Conservation (phyloP, 306 rosid species). For the Parietaria judaica region DNA sequence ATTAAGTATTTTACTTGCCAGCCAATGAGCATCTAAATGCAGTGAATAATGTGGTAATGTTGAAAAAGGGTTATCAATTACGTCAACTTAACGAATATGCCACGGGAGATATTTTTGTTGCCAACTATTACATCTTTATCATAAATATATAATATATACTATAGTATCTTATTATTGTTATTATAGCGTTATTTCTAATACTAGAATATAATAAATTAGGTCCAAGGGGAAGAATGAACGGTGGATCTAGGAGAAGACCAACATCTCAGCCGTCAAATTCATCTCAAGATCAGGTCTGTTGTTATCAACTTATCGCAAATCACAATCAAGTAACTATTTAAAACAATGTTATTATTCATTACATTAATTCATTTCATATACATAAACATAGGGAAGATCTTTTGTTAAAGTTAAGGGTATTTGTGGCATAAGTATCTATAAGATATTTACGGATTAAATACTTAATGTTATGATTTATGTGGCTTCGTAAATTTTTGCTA, state of each 20-base stretch:
- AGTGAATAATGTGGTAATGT: background rate
- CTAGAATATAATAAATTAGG: slow-evolving; percentile 1
- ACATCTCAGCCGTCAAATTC: slow-evolving; percentile 35
- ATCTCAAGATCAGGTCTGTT: slow-evolving; percentile 48
- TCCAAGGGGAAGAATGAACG: slow-evolving; percentile 17
- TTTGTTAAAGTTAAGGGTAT: too few species aligned
- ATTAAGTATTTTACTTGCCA: slow-evolving; percentile 3
- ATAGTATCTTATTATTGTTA: background rate
- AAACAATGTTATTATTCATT: too few species aligned
- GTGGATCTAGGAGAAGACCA: slow-evolving; percentile 28
- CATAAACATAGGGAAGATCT: too few species aligned
- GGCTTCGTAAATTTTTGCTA: too few species aligned
- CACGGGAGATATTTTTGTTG: slow-evolving; percentile 33
- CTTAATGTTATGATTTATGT: too few species aligned
- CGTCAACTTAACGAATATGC: slow-evolving; percentile 18
- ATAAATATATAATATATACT: background rate
- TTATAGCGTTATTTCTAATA: background rate
- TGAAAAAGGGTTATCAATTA: background rate
- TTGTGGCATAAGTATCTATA: too few species aligned
- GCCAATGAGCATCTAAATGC: background rate
- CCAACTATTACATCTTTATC: background rate
- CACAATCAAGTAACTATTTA: background rate
- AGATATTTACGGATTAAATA: too few species aligned
- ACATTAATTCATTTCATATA: too few species aligned
- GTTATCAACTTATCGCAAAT: background rate